A percentile compares a stretch with the other conserved stretches of the same genome.
phyloP scores from a whole-genome alignment of 2,329 filamentous ascomycete genomes.

The Zymoseptoria passerinii region DNA sequence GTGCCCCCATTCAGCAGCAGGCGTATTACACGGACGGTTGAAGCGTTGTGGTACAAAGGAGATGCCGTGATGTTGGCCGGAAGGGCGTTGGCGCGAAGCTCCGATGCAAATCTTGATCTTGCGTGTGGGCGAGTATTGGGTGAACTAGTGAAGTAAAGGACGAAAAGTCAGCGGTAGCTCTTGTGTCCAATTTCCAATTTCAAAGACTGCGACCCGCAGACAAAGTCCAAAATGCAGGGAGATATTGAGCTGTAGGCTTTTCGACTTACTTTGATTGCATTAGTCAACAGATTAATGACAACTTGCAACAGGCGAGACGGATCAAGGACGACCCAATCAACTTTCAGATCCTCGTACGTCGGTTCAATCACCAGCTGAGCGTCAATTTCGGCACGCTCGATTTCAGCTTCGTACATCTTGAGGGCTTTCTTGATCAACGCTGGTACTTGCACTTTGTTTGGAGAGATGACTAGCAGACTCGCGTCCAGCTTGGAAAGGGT shows the following conservation, averaged over 20 bases:
- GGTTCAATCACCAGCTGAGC: constrained; percentile 26
- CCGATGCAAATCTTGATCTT: constrained; percentile 34
- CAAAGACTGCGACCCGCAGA: too few relatives aligned
- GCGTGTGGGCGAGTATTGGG: constrained; percentile 29
- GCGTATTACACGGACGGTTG: constrained; percentile 14
- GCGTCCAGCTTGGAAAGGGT: constrained; percentile 41
- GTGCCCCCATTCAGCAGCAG: constrained; percentile 27
- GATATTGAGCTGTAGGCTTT: not conserved
- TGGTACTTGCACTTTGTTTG: constrained; percentile 31
- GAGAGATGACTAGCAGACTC: constrained; percentile 35
- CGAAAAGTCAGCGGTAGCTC: too few relatives aligned
- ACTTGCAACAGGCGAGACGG: constrained; percentile 38
- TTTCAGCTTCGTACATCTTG: constrained; percentile 28
- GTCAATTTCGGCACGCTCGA: constrained; percentile 22
- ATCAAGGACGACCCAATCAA: constrained; percentile 36
- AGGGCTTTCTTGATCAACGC: constrained; percentile 29
- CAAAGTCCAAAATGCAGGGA: too few relatives aligned
- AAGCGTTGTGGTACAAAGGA: constrained; percentile 26
- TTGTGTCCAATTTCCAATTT: too few relatives aligned
- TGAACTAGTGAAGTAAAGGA: constrained; percentile 25
- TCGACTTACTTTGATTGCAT: constrained; percentile 33
- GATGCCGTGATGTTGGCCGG: constrained; percentile 27
- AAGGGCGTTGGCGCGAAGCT: constrained; percentile 28
- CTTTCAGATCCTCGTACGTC: constrained; percentile 29
- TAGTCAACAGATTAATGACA: constrained; percentile 37